A percentile compares a stretch with the other conserved stretches of the same genome.
Conservation (phyloP, 2,329 filamentous ascomycete genomes). For the Grosmannia serpens region DNA sequence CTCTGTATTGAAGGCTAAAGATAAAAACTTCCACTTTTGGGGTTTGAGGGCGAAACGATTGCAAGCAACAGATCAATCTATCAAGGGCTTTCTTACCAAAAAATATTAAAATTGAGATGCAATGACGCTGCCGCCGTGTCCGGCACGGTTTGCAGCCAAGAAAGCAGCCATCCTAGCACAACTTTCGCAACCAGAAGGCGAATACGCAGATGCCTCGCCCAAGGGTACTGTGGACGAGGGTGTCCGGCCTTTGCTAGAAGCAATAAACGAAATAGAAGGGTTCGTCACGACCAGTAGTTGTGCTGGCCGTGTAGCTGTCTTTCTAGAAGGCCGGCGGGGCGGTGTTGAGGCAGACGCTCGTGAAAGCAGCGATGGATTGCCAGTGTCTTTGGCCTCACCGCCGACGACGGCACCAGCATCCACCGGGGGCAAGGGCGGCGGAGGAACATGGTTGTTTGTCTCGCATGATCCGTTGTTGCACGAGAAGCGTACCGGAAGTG, state of each 20-base stretch:
- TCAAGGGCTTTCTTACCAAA: neutral
- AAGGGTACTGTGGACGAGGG: constrained; percentile 78
- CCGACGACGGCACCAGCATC: constrained; percentile 32
- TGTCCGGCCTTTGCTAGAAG: constrained; percentile 64
- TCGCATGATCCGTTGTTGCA: constrained; percentile 60
- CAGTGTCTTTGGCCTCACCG: constrained; percentile 9
- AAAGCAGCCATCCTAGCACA: constrained; percentile 64
- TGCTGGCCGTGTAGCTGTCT: constrained; percentile 76
- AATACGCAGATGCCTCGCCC: constrained; percentile 75
- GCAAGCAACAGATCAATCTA: neutral
- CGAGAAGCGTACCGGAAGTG: constrained; percentile 17
- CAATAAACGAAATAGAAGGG: constrained; percentile 64
- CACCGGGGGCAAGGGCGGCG: constrained; percentile 75
- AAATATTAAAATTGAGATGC: neutral
- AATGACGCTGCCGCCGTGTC: constrained; percentile 8
- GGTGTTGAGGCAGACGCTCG: constrained; percentile 10
- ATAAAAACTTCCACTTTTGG: neutral
- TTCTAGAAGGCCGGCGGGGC: constrained; percentile 63
- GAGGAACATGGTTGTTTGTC: constrained; percentile 76
- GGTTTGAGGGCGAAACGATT: neutral
- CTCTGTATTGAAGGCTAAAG: neutral
- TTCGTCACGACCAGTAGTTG: constrained; percentile 91
- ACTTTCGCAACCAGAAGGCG: constrained; percentile 53
- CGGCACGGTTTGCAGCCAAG: constrained; percentile 24
- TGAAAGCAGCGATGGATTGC: neutral